Percentiles rank a stretch among this genome's conserved stretches.
These are phyloP conservation scores for Tolypocladium album DNA, from an alignment of 2,329 filamentous ascomycete genomes.

Conservation along the genomic window DNA sequence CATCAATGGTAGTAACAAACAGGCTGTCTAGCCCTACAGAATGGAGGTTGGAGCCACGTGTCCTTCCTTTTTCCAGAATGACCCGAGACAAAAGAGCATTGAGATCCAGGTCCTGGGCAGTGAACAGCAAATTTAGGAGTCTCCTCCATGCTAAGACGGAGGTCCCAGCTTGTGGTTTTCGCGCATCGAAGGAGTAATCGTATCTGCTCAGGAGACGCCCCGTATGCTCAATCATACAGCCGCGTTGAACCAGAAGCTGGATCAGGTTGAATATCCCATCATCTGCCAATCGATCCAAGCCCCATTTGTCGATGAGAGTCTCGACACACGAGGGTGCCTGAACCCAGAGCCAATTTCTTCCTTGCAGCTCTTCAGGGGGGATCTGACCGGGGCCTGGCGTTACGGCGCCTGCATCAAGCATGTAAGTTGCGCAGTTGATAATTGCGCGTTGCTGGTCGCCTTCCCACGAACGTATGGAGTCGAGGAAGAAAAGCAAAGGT, in stretches of 20 bases:
- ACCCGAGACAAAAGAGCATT: not conserved
- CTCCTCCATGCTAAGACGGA: not conserved
- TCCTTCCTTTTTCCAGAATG: not conserved
- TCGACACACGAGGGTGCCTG: not conserved
- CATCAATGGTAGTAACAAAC: not conserved
- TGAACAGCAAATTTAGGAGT: not conserved
- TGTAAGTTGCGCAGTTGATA: not conserved
- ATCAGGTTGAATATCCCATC: not conserved
- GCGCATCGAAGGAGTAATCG: not conserved
- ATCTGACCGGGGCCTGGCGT: not conserved
- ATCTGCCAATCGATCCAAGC: not conserved
- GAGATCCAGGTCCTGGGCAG: not conserved
- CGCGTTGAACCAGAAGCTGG: not conserved
- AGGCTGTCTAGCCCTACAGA: not conserved
- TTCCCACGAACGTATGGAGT: not conserved
- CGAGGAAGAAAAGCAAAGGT: not conserved
- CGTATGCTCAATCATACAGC: not conserved
- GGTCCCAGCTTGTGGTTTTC: not conserved
- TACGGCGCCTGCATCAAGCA: not conserved
- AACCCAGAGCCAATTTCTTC: not conserved
- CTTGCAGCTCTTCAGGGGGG: not conserved
- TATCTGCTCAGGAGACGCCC: not conserved
- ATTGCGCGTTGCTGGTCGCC: not conserved
- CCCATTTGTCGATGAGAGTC: not conserved
- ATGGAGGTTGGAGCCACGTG: accelerated